These are phyloP conservation scores for Monascus ruber DNA, from an alignment of 2,329 filamentous ascomycete genomes.

Conservation along the genomic window DNA sequence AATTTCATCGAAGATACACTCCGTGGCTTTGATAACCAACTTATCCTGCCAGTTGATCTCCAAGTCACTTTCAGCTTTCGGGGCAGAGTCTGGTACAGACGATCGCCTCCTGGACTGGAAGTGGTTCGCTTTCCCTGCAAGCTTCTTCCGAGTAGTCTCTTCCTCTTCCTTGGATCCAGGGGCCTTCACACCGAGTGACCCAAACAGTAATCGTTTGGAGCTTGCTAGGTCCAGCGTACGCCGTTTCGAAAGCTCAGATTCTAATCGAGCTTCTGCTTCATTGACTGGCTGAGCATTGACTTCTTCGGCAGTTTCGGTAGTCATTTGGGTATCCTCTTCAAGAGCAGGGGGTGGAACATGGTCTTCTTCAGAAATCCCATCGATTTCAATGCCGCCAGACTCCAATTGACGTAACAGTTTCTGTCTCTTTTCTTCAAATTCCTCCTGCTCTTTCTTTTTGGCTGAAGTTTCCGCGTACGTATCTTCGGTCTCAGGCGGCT, in stretches of 20 bases:
- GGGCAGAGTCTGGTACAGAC: conserved; percentile 11
- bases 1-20: conserved; percentile 64
- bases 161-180: conserved; percentile 61
- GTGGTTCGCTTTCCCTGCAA: conserved; percentile 44
- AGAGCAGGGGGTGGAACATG: conserved; percentile 12
- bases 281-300: background rate
- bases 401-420: conserved; percentile 42
- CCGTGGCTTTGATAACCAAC: conserved; percentile 66
- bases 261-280: conserved; percentile 5
- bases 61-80: conserved; percentile 32
- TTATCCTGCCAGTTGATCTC: conserved; percentile 61
- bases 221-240: conserved; percentile 48
- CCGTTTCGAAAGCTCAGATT: conserved; percentile 13
- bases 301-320: conserved; percentile 4
- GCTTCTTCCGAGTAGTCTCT: conserved; percentile 47
- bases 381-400: conserved; percentile 42
- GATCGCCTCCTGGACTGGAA: conserved; percentile 16
- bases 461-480: conserved; percentile 4
- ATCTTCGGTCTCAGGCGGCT: conserved; percentile 10
- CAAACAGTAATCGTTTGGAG: conserved; percentile 58
- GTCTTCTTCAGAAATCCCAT: conserved; percentile 18
- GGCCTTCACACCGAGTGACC: conserved; percentile 56
- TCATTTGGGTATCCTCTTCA: conserved; percentile 4
- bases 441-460: conserved; percentile 21
- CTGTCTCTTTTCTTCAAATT: conserved; percentile 41